A percentile compares a stretch with the other conserved stretches of the same genome.
These are phyloP conservation scores for Cyberlindnera misumaiensis DNA, from an alignment of 805 yeast genomes.

Conservation along the genomic window DNA sequence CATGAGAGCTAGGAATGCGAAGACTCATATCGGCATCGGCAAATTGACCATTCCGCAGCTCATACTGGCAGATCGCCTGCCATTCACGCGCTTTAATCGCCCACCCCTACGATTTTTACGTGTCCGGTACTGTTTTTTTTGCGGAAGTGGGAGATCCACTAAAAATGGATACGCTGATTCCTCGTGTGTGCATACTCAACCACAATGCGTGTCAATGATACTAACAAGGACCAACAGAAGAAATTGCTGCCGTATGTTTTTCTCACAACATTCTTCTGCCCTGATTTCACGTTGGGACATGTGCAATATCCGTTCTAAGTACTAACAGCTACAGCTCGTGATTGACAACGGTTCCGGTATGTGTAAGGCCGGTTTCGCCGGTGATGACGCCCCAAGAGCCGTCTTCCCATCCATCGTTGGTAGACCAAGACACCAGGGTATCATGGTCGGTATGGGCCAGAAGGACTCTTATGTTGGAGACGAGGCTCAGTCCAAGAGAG, in stretches of 20 bases:
- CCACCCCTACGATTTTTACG: not conserved
- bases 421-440: conserved; percentile 99
- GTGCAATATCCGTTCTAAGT: conserved; percentile 1
- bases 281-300: not conserved
- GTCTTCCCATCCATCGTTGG: conserved; percentile 99
- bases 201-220: not conserved
- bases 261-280: not conserved
- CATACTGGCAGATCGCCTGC: too few relatives aligned
- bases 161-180: not conserved
- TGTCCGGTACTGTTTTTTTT: not conserved
- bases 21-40: too few relatives aligned
- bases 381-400: conserved; percentile 99
- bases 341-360: conserved; percentile 99
- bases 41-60: too few relatives aligned
- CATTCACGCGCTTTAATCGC: too few relatives aligned
- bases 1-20: too few relatives aligned
- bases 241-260: conserved; percentile 13
- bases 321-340: conserved; percentile 41
- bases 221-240: conserved; percentile 12
- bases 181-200: too few relatives aligned
- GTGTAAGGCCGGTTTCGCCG: conserved; percentile 99
- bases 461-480: conserved; percentile 99
- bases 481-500: conserved; percentile 99
- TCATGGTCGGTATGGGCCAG: conserved; percentile 99
- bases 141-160: too few relatives aligned